Conservation (phyloP, 345 rosid genomes). For the Citrus trifoliata region DNA sequence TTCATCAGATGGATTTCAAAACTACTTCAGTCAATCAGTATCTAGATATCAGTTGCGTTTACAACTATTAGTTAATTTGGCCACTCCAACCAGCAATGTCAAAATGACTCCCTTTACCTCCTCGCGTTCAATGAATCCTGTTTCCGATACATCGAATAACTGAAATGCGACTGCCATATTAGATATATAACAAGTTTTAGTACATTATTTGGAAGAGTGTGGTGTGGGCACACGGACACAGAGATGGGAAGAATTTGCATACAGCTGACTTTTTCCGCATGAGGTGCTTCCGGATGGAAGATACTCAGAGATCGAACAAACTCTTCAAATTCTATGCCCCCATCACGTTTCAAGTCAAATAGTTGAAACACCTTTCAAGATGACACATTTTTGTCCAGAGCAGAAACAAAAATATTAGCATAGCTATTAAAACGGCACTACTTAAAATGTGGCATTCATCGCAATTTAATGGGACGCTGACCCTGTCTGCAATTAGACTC, state of each 20-base stretch:
- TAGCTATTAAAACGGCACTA: neutral
- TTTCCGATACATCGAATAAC: slow-evolving; percentile 49
- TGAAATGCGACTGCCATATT: slow-evolving; percentile 49
- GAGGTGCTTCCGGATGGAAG: slow-evolving; percentile 68
- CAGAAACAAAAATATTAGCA: neutral
- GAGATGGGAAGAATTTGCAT: slow-evolving; percentile 20
- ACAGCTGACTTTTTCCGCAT: slow-evolving; percentile 54
- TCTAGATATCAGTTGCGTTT: no score
- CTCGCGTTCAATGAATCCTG: slow-evolving; percentile 54
- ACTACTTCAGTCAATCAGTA: neutral
- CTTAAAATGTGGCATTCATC: no score
- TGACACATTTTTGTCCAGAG: neutral
- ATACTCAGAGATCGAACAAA: slow-evolving; percentile 61
- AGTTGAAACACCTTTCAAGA: slow-evolving; percentile 50
- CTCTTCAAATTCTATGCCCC: slow-evolving; percentile 65
- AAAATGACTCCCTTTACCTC: slow-evolving; percentile 36
- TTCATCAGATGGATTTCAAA: neutral
- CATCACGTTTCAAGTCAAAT: slow-evolving; percentile 61
- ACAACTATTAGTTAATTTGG: neutral
- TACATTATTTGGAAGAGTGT: neutral
- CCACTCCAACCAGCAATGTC: neutral
- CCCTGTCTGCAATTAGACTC: slow-evolving; percentile 47
- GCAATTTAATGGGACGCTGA: neutral
- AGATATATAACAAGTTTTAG: neutral
- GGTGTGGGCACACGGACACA: neutral